These are phyloP conservation scores for Lunasporangiospora selenospora DNA, from an alignment of 192 early-diverging fungal genomes.

Conservation along the genomic window DNA sequence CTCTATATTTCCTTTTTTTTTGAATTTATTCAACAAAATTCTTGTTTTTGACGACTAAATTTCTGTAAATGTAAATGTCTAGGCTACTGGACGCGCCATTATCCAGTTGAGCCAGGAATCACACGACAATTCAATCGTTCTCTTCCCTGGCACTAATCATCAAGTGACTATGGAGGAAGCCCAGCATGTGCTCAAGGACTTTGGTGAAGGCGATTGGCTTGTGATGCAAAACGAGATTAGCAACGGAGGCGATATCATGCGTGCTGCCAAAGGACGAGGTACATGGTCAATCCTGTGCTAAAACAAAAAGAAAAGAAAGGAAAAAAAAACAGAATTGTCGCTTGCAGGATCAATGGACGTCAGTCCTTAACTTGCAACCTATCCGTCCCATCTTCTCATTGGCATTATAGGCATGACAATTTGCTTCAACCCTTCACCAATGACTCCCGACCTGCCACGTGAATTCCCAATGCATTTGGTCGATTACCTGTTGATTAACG, in stretches of 20 bases:
- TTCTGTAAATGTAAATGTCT: not conserved
- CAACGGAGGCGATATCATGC: conserved; percentile 68
- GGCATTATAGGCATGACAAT: conserved; percentile 64
- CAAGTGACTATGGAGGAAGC: conserved; percentile 57
- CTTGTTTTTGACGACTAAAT: too few species aligned
- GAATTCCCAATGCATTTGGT: conserved; percentile 64
- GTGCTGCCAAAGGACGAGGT: conserved; percentile 59
- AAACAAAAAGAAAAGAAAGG: too few species aligned
- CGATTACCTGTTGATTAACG: conserved; percentile 84
- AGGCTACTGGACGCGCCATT: conserved; percentile 83
- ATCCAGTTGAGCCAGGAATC: conserved; percentile 77
- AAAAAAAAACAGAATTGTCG: too few species aligned
- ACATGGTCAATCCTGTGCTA: too few species aligned
- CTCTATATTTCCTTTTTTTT: not conserved
- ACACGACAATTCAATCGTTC: conserved; percentile 89
- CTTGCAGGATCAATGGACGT: too few species aligned
- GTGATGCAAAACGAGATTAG: conserved; percentile 91
- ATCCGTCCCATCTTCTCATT: not conserved
- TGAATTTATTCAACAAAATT: too few species aligned
- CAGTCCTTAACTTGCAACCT: too few species aligned
- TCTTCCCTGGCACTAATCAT: conserved; percentile 83
- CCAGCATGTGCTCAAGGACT: conserved; percentile 55
- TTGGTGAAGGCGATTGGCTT: conserved; percentile 74
- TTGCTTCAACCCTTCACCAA: conserved; percentile 88
- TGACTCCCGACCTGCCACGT: conserved; percentile 51